Percentiles rank a stretch among this genome's conserved stretches.
Conservation (phyloP, 371 early-diverging fungal genomes). For the Fennellomyces sp. region DNA sequence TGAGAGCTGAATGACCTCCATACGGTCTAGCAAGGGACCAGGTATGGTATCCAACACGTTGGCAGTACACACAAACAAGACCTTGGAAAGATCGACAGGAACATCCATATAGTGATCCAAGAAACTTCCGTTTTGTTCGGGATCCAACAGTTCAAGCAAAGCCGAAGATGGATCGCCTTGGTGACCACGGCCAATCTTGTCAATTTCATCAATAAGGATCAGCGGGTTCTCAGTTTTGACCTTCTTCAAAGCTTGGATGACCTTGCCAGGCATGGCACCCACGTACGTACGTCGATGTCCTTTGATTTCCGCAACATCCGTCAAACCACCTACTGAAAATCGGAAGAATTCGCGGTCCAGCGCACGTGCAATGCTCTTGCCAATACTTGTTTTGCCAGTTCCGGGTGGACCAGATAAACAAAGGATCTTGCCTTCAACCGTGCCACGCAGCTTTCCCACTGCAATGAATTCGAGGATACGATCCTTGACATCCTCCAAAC, state of each 20-base stretch:
- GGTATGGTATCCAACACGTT: constrained; percentile 96
- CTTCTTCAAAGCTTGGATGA: constrained; percentile 96
- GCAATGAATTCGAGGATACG: constrained; percentile 98
- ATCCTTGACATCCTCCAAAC: constrained; percentile 98
- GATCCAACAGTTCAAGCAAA: constrained; percentile 94
- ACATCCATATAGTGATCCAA: constrained; percentile 99
- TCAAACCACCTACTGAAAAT: constrained; percentile 96
- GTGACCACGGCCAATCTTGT: constrained; percentile 96
- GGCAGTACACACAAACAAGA: constrained; percentile 97
- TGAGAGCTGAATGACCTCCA: constrained; percentile 95
- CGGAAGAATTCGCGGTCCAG: constrained; percentile 93
- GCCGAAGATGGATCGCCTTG: constrained; percentile 98
- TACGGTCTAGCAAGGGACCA: constrained; percentile 94
- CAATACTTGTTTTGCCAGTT: constrained; percentile 97
- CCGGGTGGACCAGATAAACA: constrained; percentile 97
- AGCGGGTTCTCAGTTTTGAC: constrained; percentile 97
- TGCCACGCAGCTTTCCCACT: constrained; percentile 92
- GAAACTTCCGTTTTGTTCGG: constrained; percentile 95
- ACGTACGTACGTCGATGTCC: constrained; percentile 98
- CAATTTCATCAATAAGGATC: constrained; percentile 97
- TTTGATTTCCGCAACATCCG: constrained; percentile 98
- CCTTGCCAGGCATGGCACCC: constrained; percentile 99
- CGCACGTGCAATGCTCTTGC: constrained; percentile 95
- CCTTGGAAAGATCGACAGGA: constrained; percentile 94
- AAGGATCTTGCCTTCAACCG: constrained; percentile 96